Base-by-base conservation (phyloP, 441 rosid genomes). In the Corymbia calophylla region DNA sequence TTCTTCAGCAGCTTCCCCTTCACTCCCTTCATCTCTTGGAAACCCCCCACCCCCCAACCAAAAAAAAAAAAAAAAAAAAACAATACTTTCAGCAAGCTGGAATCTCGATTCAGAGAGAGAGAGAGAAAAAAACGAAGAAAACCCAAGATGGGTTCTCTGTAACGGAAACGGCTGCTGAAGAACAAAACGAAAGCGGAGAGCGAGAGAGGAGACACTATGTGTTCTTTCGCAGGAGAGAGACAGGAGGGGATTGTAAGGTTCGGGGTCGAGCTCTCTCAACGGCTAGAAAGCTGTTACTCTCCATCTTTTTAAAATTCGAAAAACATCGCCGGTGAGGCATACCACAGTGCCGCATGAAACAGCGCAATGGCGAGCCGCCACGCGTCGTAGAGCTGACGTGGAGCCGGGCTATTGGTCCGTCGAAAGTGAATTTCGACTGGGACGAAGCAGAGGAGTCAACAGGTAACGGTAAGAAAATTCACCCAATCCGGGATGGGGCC, bases 1-100 rank as follows among this genome's bases (percentile, higher is more conserved):
- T 94, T 96, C 94, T 95, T 97, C 90, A 94, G 44, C 16, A 97
- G 89, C 89, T 92, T 97, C 89, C 97, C 96, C 91, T 95, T 95
- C 96, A 95, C 89, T 84, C 95, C 94, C 94, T 95, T 97, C 99
- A 96, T 97, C 53, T 86, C 84, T 44, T 77, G 84, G 7, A 73
- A 13, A 9, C 47, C 29, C 32, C 53, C 51, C 51, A 1, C 84
- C 84, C n/a, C 51, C 49, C 16, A 2, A 3, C 70, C 70, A 17
- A 6, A 29, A 29, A 14, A 14, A 62, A 6, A 5, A 10, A 19
- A 11, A 39, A 9, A 31, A 9, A 39, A 39, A 73, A 39, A 11
- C 23, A 47, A 44, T 6, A 77, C 44, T n/a, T 44, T 44, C 84
- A 77, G 84, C 84, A 77, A 77, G 84, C 49, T 77, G 84, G 48